Percentiles rank a stretch among this genome's conserved stretches.
Evolutionary conservation across 2,329 filamentous ascomycete species (phyloP).

Genomic region (Colletotrichum echinochloae): DNA sequence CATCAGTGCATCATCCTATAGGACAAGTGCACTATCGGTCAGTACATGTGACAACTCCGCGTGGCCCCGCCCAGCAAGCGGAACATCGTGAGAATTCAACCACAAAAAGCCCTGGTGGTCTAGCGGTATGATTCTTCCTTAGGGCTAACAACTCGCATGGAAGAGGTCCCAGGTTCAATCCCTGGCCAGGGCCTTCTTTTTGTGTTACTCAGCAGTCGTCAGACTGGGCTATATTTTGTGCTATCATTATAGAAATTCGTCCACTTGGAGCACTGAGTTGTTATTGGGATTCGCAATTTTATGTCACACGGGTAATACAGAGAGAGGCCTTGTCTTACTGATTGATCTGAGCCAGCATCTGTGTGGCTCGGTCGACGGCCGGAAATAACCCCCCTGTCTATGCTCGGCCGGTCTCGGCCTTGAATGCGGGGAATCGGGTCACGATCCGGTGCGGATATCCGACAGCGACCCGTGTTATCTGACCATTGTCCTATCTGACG

Average conservation of each 20-base stretch:
- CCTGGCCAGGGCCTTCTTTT: slow-evolving; percentile 26
- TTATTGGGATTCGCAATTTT: neutral
- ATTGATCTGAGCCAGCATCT: too few relatives aligned
- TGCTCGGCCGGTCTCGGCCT: slow-evolving; percentile 38
- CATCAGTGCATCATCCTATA: neutral
- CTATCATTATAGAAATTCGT: slow-evolving; percentile 1
- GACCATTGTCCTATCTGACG: slow-evolving; percentile 11
- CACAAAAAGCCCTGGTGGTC: slow-evolving; percentile 31
- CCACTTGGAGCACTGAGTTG: neutral
- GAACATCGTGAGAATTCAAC: neutral
- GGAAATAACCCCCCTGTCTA: slow-evolving; percentile 39
- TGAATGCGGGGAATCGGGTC: slow-evolving; percentile 38
- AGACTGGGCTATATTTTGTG: neutral
- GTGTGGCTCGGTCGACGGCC: slow-evolving; percentile 31
- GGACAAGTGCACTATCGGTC: neutral
- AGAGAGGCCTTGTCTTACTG: too few relatives aligned
- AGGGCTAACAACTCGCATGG: slow-evolving; percentile 22
- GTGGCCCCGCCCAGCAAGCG: neutral
- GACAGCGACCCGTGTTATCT: slow-evolving; percentile 29
- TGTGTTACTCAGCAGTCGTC: neutral
- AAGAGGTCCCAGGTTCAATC: slow-evolving; percentile 41
- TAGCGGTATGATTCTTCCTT: slow-evolving; percentile 42
- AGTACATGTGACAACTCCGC: neutral
- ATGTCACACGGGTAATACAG: too few relatives aligned
- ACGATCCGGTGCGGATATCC: slow-evolving; percentile 38